phyloP scores from a whole-genome alignment of 2,329 filamentous ascomycete genomes.

The Diaporthe sp. region DNA sequence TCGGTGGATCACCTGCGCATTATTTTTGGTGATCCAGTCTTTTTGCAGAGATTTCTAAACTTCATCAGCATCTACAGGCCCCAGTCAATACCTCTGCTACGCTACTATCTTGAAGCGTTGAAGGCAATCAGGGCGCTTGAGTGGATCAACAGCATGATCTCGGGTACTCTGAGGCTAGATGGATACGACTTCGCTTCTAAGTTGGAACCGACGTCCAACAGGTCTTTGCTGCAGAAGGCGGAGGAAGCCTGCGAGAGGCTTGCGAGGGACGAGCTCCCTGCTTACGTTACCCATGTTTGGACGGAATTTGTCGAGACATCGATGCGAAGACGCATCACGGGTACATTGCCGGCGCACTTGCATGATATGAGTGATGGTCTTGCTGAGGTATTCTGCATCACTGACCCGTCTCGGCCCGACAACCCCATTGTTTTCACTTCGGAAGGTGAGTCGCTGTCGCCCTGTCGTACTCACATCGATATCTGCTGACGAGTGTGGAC shows the following conservation, averaged over 20 bases:
- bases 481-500: slow-evolving; percentile 10
- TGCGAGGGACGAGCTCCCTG: slow-evolving; percentile 76
- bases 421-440: slow-evolving; percentile 85
- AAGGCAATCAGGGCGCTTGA: slow-evolving; percentile 79
- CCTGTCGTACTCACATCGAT: background rate
- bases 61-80: slow-evolving; percentile 73
- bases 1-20: slow-evolving; percentile 61
- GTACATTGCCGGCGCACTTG: slow-evolving; percentile 73
- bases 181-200: slow-evolving; percentile 67
- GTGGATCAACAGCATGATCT: slow-evolving; percentile 78
- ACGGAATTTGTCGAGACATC: slow-evolving; percentile 78
- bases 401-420: slow-evolving; percentile 78
- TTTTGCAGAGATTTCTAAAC: slow-evolving; percentile 69
- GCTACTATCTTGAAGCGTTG: slow-evolving; percentile 78
- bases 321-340: slow-evolving; percentile 76
- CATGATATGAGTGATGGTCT: slow-evolving; percentile 79
- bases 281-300: slow-evolving; percentile 78
- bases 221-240: slow-evolving; percentile 71
- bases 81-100: slow-evolving; percentile 73
- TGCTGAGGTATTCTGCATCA: slow-evolving; percentile 82
- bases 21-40: slow-evolving; percentile 42
- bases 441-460: slow-evolving; percentile 64
- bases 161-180: slow-evolving; percentile 68
- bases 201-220: slow-evolving; percentile 65
- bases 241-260: slow-evolving; percentile 74